These are phyloP conservation scores for Dictyostelium citrinum DNA, from an alignment of 78 protist species.

Conservation along the genomic window DNA sequence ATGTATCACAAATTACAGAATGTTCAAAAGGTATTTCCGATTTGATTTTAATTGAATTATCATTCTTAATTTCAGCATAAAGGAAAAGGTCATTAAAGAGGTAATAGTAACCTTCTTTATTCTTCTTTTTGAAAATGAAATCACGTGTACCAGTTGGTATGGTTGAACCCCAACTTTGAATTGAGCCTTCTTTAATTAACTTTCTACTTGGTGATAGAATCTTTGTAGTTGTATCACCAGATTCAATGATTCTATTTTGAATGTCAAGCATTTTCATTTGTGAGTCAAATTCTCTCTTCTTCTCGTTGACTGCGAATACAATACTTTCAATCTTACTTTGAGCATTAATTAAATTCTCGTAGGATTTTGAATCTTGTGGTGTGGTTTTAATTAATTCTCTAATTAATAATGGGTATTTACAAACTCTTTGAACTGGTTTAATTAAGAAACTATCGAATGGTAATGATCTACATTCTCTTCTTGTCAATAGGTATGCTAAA, in stretches of 20 bases:
- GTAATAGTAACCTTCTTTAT: slow-evolving; percentile 47
- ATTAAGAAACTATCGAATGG: slow-evolving; percentile 76
- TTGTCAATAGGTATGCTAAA: slow-evolving; percentile 44
- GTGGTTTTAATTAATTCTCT: slow-evolving; percentile 73
- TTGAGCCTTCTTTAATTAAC: slow-evolving; percentile 33
- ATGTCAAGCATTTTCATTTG: slow-evolving; percentile 62
- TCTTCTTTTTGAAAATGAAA: slow-evolving; percentile 16
- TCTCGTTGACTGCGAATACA: slow-evolving; percentile 62
- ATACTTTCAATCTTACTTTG: slow-evolving; percentile 66
- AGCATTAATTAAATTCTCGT: slow-evolving; percentile 27
- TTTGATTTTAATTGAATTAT: background rate
- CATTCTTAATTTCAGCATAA: background rate
- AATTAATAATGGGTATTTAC: slow-evolving; percentile 73
- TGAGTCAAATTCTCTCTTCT: slow-evolving; percentile 75
- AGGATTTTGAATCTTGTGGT: background rate
- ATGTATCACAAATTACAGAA: background rate
- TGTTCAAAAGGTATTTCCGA: slow-evolving; percentile 24
- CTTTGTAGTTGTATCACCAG: background rate
- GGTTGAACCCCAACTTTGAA: slow-evolving; percentile 1
- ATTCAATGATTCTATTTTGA: slow-evolving; percentile 22
- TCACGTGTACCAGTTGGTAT: background rate
- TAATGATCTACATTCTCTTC: slow-evolving; percentile 68
- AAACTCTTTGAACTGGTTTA: slow-evolving; percentile 79
- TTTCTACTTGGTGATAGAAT: slow-evolving; percentile 68
- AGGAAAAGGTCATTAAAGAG: slow-evolving; percentile 67